Evolutionary conservation across 345 rosid species (phyloP), one percentile per base, ranked within the genome.

Genomic region (Hirschfeldia incana): DNA sequence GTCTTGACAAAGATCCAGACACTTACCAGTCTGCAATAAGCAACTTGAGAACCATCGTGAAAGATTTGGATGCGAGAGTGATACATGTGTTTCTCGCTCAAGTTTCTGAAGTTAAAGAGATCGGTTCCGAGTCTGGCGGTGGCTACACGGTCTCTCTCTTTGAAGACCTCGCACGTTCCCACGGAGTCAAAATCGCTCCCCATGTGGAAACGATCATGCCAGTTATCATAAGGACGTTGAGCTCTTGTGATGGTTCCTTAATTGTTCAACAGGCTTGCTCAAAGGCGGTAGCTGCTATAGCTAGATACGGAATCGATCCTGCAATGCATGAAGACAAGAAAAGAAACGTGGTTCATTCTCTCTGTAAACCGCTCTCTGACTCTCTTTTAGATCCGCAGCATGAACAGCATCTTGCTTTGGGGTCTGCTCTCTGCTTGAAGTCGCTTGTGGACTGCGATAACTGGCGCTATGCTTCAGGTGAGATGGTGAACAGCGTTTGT

Each of bases 201-300:
- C 97, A 90, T 74, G 88, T 92, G 10, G 95, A 89, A n/a, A 89
- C 83, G 76, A 90, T 96, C 80, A 89, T 96, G 99, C 75, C 82
- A 0, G 89, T 91, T 12, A 80, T 96, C 13, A 77, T 92, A 72
- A 89, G 89, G 82, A 93, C 98, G 1, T 66, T 96, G 69, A 88
- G 91, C 49, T 90, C 90, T 26, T 93, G 94, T 84, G 94, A 88
- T 12, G 99, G 95, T 10, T 92, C 97, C 6, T 85, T 93, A 71
- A 88, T 85, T 62, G 94, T 96, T 82, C 98, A 93, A 75, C 97
- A 96, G 74, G 99, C 99, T n/a, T 96, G 99, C 80, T 88, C 99
- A 26, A 93, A 89, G 81, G 99, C 92, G 12, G 92, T 96, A 4
- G 94, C 99, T 1, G 97, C 98, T 69, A 88, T 93, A 59, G 97